Conservation (phyloP, 108 stramenopile species). For the Bacterosira constricta region DNA sequence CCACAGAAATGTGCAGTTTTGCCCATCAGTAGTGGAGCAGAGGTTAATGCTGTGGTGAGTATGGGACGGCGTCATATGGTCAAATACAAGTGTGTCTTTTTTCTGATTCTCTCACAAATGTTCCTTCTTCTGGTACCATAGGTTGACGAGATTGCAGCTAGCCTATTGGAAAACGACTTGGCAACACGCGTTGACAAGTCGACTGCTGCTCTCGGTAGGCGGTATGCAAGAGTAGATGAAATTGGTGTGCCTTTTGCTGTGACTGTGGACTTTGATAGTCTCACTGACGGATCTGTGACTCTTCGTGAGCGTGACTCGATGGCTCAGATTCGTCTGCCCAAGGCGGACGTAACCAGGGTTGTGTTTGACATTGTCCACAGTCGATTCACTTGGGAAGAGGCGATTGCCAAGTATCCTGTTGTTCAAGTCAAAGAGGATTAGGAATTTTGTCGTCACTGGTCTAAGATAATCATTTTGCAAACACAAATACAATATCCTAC, state of each 20-base stretch:
- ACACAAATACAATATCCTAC: not conserved
- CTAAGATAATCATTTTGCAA: not conserved
- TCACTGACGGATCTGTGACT: slow-evolving; percentile 91
- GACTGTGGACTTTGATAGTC: slow-evolving; percentile 97
- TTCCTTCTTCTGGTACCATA: not conserved
- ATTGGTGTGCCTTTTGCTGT: slow-evolving; percentile 98
- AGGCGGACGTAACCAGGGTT: slow-evolving; percentile 70
- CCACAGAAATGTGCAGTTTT: slow-evolving; percentile 98
- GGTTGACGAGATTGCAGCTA: slow-evolving; percentile 81
- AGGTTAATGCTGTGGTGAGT: slow-evolving; percentile 79
- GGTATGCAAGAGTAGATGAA: slow-evolving; percentile 98
- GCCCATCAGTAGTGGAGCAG: slow-evolving; percentile 84
- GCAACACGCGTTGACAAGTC: slow-evolving; percentile 91
- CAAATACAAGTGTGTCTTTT: not conserved
- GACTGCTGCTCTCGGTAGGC: slow-evolving; percentile 87
- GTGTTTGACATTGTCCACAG: slow-evolving; percentile 82
- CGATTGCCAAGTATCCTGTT: slow-evolving; percentile 72
- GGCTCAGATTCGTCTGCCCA: slow-evolving; percentile 89
- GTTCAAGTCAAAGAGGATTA: slow-evolving; percentile 79
- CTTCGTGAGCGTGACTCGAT: slow-evolving; percentile 98
- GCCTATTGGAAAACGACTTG: slow-evolving; percentile 87
- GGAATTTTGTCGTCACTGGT: slow-evolving; percentile 9
- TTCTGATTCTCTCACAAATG: not conserved
- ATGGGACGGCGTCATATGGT: not conserved
- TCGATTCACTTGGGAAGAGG: slow-evolving; percentile 76